A percentile compares a stretch with the other conserved stretches of the same genome.
phyloP scores from a whole-genome alignment of 2,329 filamentous ascomycete species.

The Cladobotryum protrusum region DNA sequence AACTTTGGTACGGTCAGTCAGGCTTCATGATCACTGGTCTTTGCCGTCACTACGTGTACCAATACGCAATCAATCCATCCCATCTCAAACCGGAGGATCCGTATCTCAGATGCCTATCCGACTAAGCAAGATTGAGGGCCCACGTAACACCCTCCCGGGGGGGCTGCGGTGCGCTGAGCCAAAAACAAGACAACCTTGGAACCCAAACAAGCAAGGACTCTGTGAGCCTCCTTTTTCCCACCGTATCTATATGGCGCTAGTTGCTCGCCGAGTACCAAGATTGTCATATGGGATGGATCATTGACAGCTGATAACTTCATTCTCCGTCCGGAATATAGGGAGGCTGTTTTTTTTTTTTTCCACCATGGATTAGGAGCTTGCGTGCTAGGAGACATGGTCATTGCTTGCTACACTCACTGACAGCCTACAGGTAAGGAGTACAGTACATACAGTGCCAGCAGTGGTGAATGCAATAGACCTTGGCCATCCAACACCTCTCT shows the following conservation, averaged over 20 bases:
- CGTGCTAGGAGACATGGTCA: no score
- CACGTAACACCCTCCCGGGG: not conserved
- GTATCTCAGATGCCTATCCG: not conserved
- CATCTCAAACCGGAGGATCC: not conserved
- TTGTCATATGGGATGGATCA: no score
- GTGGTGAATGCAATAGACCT: not conserved
- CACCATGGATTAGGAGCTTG: no score
- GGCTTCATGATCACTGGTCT: not conserved
- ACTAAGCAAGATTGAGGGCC: not conserved
- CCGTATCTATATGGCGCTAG: no score
- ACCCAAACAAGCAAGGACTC: not conserved
- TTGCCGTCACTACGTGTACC: slow-evolving; percentile 4
- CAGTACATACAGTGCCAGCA: not conserved
- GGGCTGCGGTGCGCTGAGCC: not conserved
- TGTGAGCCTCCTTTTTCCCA: not conserved
- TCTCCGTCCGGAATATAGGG: not conserved
- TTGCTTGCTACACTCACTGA: no score
- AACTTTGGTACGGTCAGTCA: not conserved
- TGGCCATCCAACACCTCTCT: no score
- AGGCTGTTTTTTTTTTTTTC: no score
- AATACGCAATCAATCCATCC: slow-evolving; percentile 5
- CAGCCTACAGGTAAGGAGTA: not conserved
- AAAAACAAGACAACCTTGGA: not conserved
- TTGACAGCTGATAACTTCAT: no score
- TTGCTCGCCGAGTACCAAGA: no score